Percentiles rank a stretch among this genome's conserved stretches.
phyloP scores from a whole-genome alignment of 2,329 filamentous ascomycete species.

The Orbilia brochopaga region DNA sequence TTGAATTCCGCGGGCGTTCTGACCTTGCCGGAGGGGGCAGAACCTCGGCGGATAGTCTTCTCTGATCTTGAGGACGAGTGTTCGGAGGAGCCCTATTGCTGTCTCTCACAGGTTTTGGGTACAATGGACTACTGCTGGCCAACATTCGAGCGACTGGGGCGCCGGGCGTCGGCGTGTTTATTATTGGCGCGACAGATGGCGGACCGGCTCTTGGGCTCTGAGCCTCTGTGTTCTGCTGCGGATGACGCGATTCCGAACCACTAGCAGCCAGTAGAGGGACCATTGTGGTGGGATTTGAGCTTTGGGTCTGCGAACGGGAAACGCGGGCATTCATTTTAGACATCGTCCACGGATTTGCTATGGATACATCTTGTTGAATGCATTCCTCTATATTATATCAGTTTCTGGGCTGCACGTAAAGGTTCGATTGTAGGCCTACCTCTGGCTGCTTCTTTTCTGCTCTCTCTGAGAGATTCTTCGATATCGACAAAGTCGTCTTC shows the following conservation, averaged over 20 bases:
- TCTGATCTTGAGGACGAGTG: not conserved
- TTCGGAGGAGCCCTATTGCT: slow-evolving; percentile 10
- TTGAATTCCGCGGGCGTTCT: slow-evolving; percentile 5
- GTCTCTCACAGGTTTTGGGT: slow-evolving; percentile 28
- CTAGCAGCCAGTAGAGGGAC: not conserved
- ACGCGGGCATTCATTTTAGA: slow-evolving; percentile 39
- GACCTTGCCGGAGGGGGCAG: slow-evolving; percentile 8
- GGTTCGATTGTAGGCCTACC: slow-evolving; percentile 2
- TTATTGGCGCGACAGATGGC: not conserved
- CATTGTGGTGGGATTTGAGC: not conserved
- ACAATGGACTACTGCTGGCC: slow-evolving; percentile 9
- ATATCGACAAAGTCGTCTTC: slow-evolving; percentile 38
- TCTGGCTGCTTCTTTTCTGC: slow-evolving; percentile 7
- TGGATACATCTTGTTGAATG: slow-evolving; percentile 16
- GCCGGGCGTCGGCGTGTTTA: not conserved
- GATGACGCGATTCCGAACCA: not conserved
- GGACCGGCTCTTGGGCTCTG: not conserved
- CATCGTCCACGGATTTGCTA: slow-evolving; percentile 48
- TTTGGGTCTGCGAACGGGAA: not conserved
- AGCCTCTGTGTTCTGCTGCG: not conserved
- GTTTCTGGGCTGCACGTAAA: not conserved
- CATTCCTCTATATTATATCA: slow-evolving; percentile 18
- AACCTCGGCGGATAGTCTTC: not conserved
- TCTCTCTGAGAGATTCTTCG: slow-evolving; percentile 19
- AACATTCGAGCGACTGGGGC: slow-evolving; percentile 34